phyloP scores from a whole-genome alignment of 1,284 basidiomycete genomes.

The Tremellales sp. region DNA sequence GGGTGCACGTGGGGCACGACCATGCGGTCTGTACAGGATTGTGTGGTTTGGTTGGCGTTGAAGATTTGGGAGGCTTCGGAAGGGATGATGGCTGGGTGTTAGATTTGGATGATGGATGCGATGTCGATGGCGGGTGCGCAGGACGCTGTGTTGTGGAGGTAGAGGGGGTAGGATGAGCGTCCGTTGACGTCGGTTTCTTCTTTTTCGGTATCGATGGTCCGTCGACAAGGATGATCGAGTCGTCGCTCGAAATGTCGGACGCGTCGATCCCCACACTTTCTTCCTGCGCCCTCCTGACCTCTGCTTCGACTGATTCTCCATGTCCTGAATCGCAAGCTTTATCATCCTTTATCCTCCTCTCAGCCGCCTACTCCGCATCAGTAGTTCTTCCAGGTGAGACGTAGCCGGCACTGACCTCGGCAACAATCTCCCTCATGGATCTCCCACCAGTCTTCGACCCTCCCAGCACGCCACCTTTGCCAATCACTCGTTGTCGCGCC shows the following conservation, averaged over 20 bases:
- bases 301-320: slow-evolving; percentile 57
- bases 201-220: neutral
- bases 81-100: neutral
- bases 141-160: slow-evolving; percentile 7
- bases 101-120: neutral
- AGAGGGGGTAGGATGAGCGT: slow-evolving; percentile 9
- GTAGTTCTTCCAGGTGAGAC: neutral
- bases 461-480: slow-evolving; percentile 54
- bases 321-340: slow-evolving; percentile 57
- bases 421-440: slow-evolving; percentile 67
- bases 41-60: slow-evolving; percentile 2
- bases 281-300: slow-evolving; percentile 64
- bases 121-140: neutral
- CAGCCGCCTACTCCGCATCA: slow-evolving; percentile 62
- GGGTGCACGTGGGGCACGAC: slow-evolving; percentile 68
- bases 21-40: slow-evolving; percentile 49
- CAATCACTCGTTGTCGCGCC: slow-evolving; percentile 53
- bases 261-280: slow-evolving; percentile 62
- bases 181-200: slow-evolving; percentile 6
- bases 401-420: slow-evolving; percentile 56
- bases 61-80: slow-evolving; percentile 5
- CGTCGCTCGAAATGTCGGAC: slow-evolving; percentile 57
- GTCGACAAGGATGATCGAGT: neutral
- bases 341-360: slow-evolving; percentile 66
- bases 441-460: slow-evolving; percentile 48